Evolutionary conservation across 2,329 filamentous ascomycete species (phyloP).

Genomic region (Neonectria punicea): DNA sequence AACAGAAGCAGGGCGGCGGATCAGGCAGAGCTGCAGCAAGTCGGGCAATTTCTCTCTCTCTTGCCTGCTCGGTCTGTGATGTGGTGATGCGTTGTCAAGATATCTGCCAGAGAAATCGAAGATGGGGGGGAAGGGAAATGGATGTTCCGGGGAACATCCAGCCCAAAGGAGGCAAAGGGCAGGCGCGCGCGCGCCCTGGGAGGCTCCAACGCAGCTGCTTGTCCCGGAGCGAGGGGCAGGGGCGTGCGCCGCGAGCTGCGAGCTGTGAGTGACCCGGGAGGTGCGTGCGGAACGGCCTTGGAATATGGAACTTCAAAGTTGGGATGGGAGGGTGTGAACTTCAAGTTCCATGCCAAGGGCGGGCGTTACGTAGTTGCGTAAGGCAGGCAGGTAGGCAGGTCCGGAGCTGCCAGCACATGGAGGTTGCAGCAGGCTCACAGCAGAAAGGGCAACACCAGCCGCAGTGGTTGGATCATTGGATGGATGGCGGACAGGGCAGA

Average conservation of each 20-base stretch:
- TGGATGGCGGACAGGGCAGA: slow-evolving; percentile 15
- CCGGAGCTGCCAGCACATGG: slow-evolving; percentile 20
- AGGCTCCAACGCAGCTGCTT: background rate
- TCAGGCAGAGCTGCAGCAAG: slow-evolving; percentile 46
- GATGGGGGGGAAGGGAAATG: slow-evolving; percentile 40
- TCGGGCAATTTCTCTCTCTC: slow-evolving; percentile 37
- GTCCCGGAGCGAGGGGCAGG: background rate
- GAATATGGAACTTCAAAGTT: background rate
- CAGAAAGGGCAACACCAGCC: slow-evolving; percentile 23
- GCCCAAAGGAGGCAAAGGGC: slow-evolving; percentile 23
- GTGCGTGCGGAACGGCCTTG: background rate
- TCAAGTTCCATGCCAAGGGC: background rate
- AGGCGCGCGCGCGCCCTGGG: slow-evolving; percentile 23
- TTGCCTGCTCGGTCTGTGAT: slow-evolving; percentile 34
- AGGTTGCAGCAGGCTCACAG: slow-evolving; percentile 24
- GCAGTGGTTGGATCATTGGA: slow-evolving; percentile 25
- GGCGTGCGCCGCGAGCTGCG: background rate
- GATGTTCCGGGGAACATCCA: slow-evolving; percentile 28
- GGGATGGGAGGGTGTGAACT: slow-evolving; percentile 11
- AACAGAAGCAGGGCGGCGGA: slow-evolving; percentile 42
- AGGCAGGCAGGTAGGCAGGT: slow-evolving; percentile 12
- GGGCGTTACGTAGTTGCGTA: slow-evolving; percentile 8
- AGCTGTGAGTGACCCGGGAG: background rate
- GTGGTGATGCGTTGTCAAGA: slow-evolving; percentile 64
- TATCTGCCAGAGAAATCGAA: slow-evolving; percentile 46